These are phyloP conservation scores for Fistulinella prunicolor DNA, from an alignment of 768 basidiomycete genomes.

Conservation along the genomic window DNA sequence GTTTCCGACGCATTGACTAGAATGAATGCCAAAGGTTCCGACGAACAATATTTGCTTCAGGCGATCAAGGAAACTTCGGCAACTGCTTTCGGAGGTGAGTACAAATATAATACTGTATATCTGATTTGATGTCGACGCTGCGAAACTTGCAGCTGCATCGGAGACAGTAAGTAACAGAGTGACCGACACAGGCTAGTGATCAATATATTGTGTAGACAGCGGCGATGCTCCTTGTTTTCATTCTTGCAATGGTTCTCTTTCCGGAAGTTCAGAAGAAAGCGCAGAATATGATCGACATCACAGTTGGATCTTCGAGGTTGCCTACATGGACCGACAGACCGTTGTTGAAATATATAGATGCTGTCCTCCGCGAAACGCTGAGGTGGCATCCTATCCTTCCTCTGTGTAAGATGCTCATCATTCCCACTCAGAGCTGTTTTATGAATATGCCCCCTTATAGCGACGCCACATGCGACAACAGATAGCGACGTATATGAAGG, in stretches of 20 bases:
- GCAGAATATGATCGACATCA: constrained; percentile 29
- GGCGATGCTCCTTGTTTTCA: constrained; percentile 27
- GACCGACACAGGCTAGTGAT: background rate
- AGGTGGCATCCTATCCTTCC: constrained; percentile 26
- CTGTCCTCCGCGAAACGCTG: constrained; percentile 29
- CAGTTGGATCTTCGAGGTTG: constrained; percentile 22
- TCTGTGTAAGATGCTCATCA: constrained; percentile 13
- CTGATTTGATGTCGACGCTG: background rate
- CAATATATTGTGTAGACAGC: constrained; percentile 17
- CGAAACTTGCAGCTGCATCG: constrained; percentile 10
- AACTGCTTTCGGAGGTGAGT: constrained; percentile 20
- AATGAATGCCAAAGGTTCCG: constrained; percentile 1
- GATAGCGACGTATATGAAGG: constrained; percentile 26
- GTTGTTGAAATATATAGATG: constrained; percentile 26
- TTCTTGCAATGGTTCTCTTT: constrained; percentile 35
- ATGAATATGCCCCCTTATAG: background rate
- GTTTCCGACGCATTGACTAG: constrained; percentile 13
- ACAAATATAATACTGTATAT: too few relatives aligned
- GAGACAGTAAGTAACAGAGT: constrained; percentile 13
- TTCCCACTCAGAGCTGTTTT: background rate
- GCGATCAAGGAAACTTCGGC: constrained; percentile 19
- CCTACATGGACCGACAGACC: constrained; percentile 27
- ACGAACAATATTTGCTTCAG: constrained; percentile 1
- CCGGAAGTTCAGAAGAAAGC: constrained; percentile 29
- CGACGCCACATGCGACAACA: constrained; percentile 18